Evolutionary conservation across 192 early-diverging fungal species (phyloP), one percentile per base, ranked within the genome.

Genomic region (Coemansia umbellata): DNA sequence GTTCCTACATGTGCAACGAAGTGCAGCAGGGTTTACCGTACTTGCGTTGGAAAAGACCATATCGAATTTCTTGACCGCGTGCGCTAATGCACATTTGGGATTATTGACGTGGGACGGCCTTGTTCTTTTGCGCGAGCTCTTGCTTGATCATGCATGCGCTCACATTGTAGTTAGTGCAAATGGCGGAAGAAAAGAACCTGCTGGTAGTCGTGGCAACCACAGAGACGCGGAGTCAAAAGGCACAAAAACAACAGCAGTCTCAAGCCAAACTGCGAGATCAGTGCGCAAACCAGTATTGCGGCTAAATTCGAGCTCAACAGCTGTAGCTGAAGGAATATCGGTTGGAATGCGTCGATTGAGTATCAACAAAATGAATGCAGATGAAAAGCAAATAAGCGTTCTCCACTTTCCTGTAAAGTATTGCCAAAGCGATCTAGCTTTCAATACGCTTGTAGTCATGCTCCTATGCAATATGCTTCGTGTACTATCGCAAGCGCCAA

Each of bases 11-110:
- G 28, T 28, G 5, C 54, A 75, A 7, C 56, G 72, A 22, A 44
- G 53, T 22, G 19, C 37, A 10, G 65, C 65, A 1, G 72, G 72
- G 19, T 75, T 75, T 37, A 47, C 37, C 11, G 60, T 50, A 22
- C 53, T 75, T 41, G 56, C 65, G 19, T 60, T 75, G 3, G 72
- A 75, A 37, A 68, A 68, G 31, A 75, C 72, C 28, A 52, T 75
- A 39, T 63, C 60, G 1, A 75, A 75, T 35, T 63, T 60, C 47
- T 48, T 36, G 0, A 68, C 60, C 5, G 65, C 65, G 0, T 75
- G 72, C 5, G 47, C 56, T n/a, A 75, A 75, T 22, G 60, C 64
- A 4, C 72, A 68, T 32, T 23, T 75, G 3, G 65, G 72, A 2
- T 2, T 41, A 32, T 35, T 40, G 3, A 39, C 61, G 21, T 67